Evolutionary conservation across 2,329 filamentous ascomycete genomes (phyloP).

Genomic region (Aureobasidium sp.): DNA sequence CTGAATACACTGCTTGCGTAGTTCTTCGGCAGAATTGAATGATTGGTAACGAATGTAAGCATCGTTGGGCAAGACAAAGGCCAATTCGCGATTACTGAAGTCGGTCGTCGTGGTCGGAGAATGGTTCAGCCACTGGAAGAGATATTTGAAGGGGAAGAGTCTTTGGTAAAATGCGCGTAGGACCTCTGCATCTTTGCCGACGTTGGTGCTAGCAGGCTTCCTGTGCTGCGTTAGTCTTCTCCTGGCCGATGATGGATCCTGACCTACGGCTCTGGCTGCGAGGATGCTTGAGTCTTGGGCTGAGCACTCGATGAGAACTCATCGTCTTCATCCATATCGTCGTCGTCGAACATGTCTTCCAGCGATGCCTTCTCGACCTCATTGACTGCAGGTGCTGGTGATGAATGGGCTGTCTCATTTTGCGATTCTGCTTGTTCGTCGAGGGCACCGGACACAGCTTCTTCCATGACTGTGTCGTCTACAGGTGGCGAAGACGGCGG

Average conservation of each 20-base stretch:
- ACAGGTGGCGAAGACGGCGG: conserved; percentile 25
- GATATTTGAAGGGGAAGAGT: conserved; percentile 85
- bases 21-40: conserved; percentile 60
- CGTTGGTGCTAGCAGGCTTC: conserved; percentile 32
- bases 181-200: conserved; percentile 56
- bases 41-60: conserved; percentile 90
- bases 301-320: conserved; percentile 52
- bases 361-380: conserved; percentile 35
- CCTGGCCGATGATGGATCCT: conserved; percentile 16
- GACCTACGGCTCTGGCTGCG: conserved; percentile 35
- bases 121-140: conserved; percentile 98
- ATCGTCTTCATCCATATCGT: conserved; percentile 49
- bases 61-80: conserved; percentile 88
- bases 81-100: conserved; percentile 91
- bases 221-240: conserved; percentile 22
- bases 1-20: conserved; percentile 85
- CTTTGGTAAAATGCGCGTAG: conserved; percentile 94
- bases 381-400: conserved; percentile 17
- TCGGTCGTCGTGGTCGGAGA: conserved; percentile 77
- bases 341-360: conserved; percentile 55
- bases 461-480: conserved; percentile 31
- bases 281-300: conserved; percentile 37
- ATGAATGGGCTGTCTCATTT: conserved; percentile 19
- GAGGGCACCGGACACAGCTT: conserved; percentile 19
- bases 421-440: conserved; percentile 16